Evolutionary conservation across 257 asterid genomes (phyloP), one percentile per base, ranked within the genome.

Genomic region (Solanum clarkiae): DNA sequence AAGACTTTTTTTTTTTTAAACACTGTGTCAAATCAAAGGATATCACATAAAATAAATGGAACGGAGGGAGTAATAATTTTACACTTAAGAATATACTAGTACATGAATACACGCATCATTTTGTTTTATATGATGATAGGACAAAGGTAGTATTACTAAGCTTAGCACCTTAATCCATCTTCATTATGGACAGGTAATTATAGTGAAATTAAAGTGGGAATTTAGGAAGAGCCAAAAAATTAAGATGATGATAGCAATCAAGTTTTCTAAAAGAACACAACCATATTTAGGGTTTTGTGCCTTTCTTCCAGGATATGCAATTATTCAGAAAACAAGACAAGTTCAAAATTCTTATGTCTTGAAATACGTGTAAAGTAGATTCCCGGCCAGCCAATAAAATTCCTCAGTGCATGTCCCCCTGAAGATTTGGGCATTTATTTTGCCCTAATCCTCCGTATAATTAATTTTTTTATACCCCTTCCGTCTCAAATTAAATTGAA

Each of bases 311-410:
- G 40, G 40, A 32, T 85, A 88, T 84, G 84, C 72, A 22, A 47
- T 75, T 63, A 85, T 88, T 84, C 83, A 80, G 82, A 80, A 36
- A 90, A 93, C 91, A 90, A 93, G 17, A 45, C 80, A 20, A 68
- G 32, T 82, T 84, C 91, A 88, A 86, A 86, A 84, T 77, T 82
- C 86, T 79, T 22, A 51, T 86, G 85, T 88, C 54, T 90, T 91
- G 88, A 86, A 87, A 83, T 83, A 88, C 92, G 93, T 91, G 93
- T 85, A 91, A 88, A 91, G 92, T 10, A 44, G 22, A 69, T 83
- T 80, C 80, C 63, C 74, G 62, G 60, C 85, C 84, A 59, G 24
- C 62, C n/a, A 26, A 29, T 60, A 71, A 56, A 40, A 80, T 84
- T 85, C 71, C 72, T 80, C 11, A 8, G 11, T 47, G 65, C 26